These are phyloP conservation scores for Cladosporium sp. DNA, from an alignment of 2,329 filamentous ascomycete genomes.

Conservation along the genomic window DNA sequence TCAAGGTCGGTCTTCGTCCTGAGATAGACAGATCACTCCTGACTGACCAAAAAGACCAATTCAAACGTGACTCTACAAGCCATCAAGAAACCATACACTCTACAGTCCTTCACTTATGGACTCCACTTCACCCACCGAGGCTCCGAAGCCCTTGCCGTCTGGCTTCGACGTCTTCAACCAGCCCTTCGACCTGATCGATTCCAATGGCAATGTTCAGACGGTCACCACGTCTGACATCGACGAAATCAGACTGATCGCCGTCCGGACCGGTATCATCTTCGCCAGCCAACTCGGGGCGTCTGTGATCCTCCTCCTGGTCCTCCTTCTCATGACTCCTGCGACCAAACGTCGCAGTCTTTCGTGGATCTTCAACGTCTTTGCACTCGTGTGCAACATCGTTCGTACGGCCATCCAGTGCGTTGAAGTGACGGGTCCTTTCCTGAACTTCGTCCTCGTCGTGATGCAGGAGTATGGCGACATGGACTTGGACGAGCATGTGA, in stretches of 20 bases:
- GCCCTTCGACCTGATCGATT: slow-evolving; percentile 41
- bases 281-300: slow-evolving; percentile 66
- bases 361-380: slow-evolving; percentile 60
- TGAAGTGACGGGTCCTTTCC: slow-evolving; percentile 58
- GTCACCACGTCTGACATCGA: slow-evolving; percentile 43
- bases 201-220: slow-evolving; percentile 38
- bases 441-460: slow-evolving; percentile 46
- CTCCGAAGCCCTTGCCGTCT: slow-evolving; percentile 13
- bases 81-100: not conserved
- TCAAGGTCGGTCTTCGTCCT: too few species aligned
- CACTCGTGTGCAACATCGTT: slow-evolving; percentile 56
- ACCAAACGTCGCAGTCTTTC: slow-evolving; percentile 61
- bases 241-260: slow-evolving; percentile 42
- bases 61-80: not conserved
- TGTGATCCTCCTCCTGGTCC: slow-evolving; percentile 58
- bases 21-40: too few species aligned
- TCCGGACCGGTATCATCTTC: slow-evolving; percentile 55
- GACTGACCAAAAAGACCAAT: not conserved
- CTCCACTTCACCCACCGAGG: not conserved
- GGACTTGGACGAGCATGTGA: slow-evolving; percentile 13
- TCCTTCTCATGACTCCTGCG: slow-evolving; percentile 62
- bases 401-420: slow-evolving; percentile 54
- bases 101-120: not conserved
- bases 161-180: slow-evolving; percentile 50
- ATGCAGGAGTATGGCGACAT: slow-evolving; percentile 15